phyloP scores from a whole-genome alignment of 2,329 filamentous ascomycete species.

The Teratosphaeriaceae sp. region DNA sequence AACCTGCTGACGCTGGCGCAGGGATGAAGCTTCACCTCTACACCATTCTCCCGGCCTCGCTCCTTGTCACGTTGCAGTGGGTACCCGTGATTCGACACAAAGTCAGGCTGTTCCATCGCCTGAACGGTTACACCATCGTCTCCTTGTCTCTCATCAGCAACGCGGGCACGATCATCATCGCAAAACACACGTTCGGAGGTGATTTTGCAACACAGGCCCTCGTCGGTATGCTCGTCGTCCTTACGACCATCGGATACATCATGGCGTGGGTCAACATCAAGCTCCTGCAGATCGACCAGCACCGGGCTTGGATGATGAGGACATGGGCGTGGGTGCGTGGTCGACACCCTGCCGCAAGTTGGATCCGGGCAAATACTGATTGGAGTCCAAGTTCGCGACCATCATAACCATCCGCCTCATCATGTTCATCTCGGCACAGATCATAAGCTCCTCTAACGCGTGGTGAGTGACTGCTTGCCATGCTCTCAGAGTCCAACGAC shows the following conservation, averaged over 20 bases:
- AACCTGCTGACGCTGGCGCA: conserved; percentile 13
- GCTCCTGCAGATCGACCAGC: conserved; percentile 55
- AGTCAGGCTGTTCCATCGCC: conserved; percentile 49
- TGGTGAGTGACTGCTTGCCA: no score
- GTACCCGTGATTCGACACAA: conserved; percentile 41
- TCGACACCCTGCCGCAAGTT: not conserved
- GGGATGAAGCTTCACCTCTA: conserved; percentile 40
- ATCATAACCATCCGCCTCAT: conserved; percentile 50
- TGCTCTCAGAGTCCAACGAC: no score
- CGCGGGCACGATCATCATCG: conserved; percentile 49
- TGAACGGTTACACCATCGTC: conserved; percentile 53
- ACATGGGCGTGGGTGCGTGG: conserved; percentile 30
- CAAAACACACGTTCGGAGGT: conserved; percentile 49
- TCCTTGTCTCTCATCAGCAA: conserved; percentile 44
- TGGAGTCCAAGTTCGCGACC: conserved; percentile 25
- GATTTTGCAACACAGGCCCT: conserved; percentile 43
- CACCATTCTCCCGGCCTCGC: conserved; percentile 32
- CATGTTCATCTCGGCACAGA: conserved; percentile 36
- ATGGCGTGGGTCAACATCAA: conserved; percentile 54
- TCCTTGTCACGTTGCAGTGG: conserved; percentile 39
- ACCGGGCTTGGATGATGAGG: conserved; percentile 58
- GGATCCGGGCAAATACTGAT: not conserved
- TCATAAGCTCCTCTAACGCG: conserved; percentile 37
- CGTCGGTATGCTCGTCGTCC: conserved; percentile 39
- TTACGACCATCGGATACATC: conserved; percentile 38